Evolutionary conservation across 108 stramenopile genomes (phyloP), one percentile per base, ranked within the genome.

Genomic region (Cylindrotheca fusiformis): DNA sequence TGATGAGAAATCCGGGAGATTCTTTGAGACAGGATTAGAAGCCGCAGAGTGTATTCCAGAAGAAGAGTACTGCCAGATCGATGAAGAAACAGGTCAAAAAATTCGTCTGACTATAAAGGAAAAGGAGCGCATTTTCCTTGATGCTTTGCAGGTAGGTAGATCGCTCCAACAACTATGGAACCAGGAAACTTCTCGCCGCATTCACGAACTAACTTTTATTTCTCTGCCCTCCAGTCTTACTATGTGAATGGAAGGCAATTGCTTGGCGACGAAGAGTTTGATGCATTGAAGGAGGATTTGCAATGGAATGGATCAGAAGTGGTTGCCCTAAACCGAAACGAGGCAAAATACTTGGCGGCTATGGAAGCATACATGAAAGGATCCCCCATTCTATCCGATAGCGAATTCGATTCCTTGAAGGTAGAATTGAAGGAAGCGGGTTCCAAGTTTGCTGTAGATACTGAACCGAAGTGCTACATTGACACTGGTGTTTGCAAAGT

Each of bases 401-500:
- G 50, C 14, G 93, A 95, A 68, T 95, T 95, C 56, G 93, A 97
- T 71, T 22, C 62, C 27, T 86, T 95, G 49, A 96, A 97, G 71
- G 21, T 67, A 32, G 74, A 86, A 46, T 81, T 97, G 14, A 74
- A 87, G 73, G 93, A 90, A 27, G 75, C 87, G 59, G 93, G 90
- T 17, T 93, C 91, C 60, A 69, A 78, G 46, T 84, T 97, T 63
- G 88, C 92, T 8, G 93, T 95, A 0, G 67, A 84, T 49, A 96
- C 83, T 32, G 95, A 97, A 62, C 96, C 96, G 3, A 94, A 93
- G 81, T 95, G 94, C 71, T 94, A 94, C 89, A 88, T 97, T 52
- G 96, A 97, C 67, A 92, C 95, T 48, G 97, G 97, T 8, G 88
- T 97, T 18, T 97, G 97, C 79, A 95, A 80, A 28, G 93, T 94